Conservation (phyloP, 78 protist species). For the Polysphondylium violaceum region DNA sequence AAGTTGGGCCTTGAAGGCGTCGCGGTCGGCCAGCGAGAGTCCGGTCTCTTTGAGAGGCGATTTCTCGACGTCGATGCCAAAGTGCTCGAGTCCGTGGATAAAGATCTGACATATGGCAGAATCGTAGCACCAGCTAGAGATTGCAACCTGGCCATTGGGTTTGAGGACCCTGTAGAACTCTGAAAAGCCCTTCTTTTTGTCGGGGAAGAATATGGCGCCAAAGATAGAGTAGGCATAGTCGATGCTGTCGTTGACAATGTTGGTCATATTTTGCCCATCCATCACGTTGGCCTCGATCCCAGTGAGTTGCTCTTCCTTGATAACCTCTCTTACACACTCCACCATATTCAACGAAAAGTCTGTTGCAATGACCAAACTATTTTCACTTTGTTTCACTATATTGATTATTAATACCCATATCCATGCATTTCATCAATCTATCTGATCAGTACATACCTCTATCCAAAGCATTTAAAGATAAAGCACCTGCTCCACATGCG, state of each 20-base stretch:
- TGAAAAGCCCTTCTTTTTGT: background rate
- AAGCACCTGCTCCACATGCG: slow-evolving; percentile 26
- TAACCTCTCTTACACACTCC: background rate
- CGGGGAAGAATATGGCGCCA: slow-evolving; percentile 21
- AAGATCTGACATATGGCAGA: background rate
- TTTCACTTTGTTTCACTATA: too few relatives aligned
- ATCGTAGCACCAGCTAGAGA: too few relatives aligned
- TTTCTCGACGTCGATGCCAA: background rate
- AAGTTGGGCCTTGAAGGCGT: background rate
- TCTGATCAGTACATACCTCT: too few relatives aligned
- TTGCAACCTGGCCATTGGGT: too few relatives aligned
- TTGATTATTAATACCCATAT: too few relatives aligned
- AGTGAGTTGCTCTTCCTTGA: background rate
- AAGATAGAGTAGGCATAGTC: slow-evolving; percentile 12
- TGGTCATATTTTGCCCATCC: slow-evolving; percentile 11
- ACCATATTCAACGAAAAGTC: slow-evolving; percentile 37
- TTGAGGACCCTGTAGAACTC: slow-evolving; percentile 15
- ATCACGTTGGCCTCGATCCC: background rate
- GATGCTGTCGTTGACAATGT: background rate
- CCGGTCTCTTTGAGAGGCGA: too few relatives aligned
- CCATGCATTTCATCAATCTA: background rate
- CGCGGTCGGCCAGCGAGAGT: background rate
- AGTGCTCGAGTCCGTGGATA: too few relatives aligned
- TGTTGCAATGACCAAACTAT: slow-evolving; percentile 3
- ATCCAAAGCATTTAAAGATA: background rate